Evolutionary conservation across 257 asterid species (phyloP), one percentile per base, ranked within the genome.

Genomic region (Solanum sitiens): DNA sequence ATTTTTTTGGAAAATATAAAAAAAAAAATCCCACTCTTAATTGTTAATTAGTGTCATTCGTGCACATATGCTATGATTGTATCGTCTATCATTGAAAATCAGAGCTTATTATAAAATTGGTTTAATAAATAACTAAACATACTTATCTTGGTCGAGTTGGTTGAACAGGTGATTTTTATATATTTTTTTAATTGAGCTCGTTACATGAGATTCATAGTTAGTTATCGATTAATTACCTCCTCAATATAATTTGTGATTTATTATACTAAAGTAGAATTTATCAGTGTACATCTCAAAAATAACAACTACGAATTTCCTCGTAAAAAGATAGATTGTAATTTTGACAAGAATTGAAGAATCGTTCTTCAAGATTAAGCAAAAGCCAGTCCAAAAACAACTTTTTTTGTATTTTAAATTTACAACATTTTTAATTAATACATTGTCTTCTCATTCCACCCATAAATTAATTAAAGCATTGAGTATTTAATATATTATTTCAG

Each of bases 271-370:
- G 2, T 20, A 4, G 11, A 23, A 63, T 11, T n/a, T 4, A 63
- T 11, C 6, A 7, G 2, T 11, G 3, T 63, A 3, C 4, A 23
- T 0, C 3, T 0, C n/a, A 11, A 65, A 3, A 65, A 65, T n/a
- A 65, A 2, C 33, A n/a, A 65, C 0, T 11, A 3, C 2, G 2
- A 0, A n/a, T 11, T 65, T n/a, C 1, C 6, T 23, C 0, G 0
- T 5, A 20, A 21, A n/a, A 59, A 21, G 5, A 59, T 37, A 59
- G 6, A 56, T 21, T 6, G 9, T 16, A 63, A 11, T 63, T 63
- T 63, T 63, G 72, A n/a, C 72, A n/a, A 65, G 72, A n/a, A 32
- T 71, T 35, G 11, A 3, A 21, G 53, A 74, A 37, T 74, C 6
- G 20, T 11, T 76, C 86, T 50, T 82, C 45, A 82, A 50, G 70